phyloP scores from a whole-genome alignment of 139 green algal species.

The Ettlia oleoabundans region DNA sequence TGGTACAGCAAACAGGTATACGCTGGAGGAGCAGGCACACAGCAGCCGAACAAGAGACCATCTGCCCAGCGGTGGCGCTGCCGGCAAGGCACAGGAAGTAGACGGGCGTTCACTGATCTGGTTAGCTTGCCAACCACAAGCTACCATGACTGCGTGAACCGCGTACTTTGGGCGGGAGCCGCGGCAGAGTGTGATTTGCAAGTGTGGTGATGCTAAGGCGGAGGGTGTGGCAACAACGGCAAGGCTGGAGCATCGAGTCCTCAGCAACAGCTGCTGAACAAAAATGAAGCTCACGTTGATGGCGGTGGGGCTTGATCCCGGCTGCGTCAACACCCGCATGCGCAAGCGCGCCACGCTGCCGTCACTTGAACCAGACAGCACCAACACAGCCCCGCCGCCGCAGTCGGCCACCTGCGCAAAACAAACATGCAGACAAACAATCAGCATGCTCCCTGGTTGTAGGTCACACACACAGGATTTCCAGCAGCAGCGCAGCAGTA shows the following conservation, averaged over 20 bases:
- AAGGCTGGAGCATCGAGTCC: neutral
- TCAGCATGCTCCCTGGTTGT: too few relatives aligned
- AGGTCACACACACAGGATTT: neutral
- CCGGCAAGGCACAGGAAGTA: too few relatives aligned
- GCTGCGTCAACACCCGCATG: conserved; percentile 24
- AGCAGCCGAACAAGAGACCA: neutral
- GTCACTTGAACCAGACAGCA: neutral
- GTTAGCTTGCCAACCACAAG: too few relatives aligned
- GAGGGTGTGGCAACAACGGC: neutral
- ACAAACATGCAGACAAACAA: neutral
- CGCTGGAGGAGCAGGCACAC: too few relatives aligned
- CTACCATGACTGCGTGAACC: too few relatives aligned
- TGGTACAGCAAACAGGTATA: too few relatives aligned
- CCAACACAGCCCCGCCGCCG: conserved; percentile 21
- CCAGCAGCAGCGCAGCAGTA: too few relatives aligned
- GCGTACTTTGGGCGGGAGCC: too few relatives aligned
- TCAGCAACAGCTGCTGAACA: neutral
- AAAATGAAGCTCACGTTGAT: conserved; percentile 8
- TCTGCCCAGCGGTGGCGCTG: too few relatives aligned
- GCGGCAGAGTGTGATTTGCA: too few relatives aligned
- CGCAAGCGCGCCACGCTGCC: conserved; percentile 17
- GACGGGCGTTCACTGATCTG: too few relatives aligned
- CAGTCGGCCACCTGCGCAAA: neutral
- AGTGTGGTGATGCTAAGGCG: too few relatives aligned
- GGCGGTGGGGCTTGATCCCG: conserved; percentile 6